A percentile compares a stretch with the other conserved stretches of the same genome.
Conservation (phyloP, 2,329 filamentous ascomycete species). For the Monilinia fructicola region DNA sequence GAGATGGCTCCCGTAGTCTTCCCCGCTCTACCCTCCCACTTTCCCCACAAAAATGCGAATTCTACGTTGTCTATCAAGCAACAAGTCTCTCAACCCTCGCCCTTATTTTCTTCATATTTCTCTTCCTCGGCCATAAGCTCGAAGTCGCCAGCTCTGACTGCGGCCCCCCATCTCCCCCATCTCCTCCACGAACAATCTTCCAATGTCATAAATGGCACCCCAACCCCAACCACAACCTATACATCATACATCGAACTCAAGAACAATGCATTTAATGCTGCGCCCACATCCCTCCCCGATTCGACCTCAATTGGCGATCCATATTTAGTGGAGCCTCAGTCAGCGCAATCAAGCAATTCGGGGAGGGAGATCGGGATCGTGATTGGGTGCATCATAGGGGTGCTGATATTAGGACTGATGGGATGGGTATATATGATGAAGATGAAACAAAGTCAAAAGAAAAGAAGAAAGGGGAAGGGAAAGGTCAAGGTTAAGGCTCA, state of each 20-base stretch:
- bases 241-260: constrained; percentile 12
- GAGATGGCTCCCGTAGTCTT: constrained; percentile 12
- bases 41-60: not conserved
- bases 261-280: not conserved
- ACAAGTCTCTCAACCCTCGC: not conserved
- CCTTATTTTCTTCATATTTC: not conserved
- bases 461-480: constrained; percentile 3
- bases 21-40: constrained; percentile 1
- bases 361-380: constrained; percentile 13
- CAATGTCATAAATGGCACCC: constrained; percentile 2
- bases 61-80: not conserved
- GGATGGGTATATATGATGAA: constrained; percentile 4
- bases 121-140: not conserved
- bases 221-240: constrained; percentile 9
- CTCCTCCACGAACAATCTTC: constrained; percentile 3
- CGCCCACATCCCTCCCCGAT: not conserved
- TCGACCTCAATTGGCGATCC: not conserved
- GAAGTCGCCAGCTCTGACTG: not conserved
- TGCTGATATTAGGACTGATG: constrained; percentile 2
- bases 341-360: not conserved
- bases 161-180: not conserved
- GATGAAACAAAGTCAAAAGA: not conserved
- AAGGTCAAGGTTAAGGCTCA: not conserved
- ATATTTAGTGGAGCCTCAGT: not conserved
- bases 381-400: constrained; percentile 6